phyloP scores from a whole-genome alignment of 805 yeast genomes.

The Brettanomyces custersianus region DNA sequence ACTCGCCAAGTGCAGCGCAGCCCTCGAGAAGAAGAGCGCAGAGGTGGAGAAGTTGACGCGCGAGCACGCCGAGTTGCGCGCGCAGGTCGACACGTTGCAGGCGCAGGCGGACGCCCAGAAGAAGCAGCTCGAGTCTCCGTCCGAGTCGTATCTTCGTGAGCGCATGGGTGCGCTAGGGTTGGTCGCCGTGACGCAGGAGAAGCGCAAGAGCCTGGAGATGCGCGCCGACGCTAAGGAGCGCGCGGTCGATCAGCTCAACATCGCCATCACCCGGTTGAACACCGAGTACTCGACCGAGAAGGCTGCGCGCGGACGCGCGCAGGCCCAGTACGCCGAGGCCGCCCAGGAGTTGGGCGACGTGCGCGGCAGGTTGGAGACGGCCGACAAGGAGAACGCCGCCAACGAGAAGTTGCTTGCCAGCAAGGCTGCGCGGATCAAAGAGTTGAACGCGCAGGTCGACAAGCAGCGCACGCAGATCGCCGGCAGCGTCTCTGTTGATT shows the following conservation, averaged over 20 bases:
- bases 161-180: constrained; percentile 12
- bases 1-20: background rate
- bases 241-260: constrained; percentile 1
- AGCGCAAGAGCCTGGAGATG: constrained; percentile 11
- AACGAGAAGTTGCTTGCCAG: constrained; percentile 1
- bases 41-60: constrained; percentile 2
- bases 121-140: background rate
- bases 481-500: background rate
- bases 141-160: constrained; percentile 13
- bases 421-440: background rate
- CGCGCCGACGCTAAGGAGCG: constrained; percentile 2
- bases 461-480: background rate
- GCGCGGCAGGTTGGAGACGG: background rate
- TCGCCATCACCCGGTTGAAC: constrained; percentile 1
- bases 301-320: background rate
- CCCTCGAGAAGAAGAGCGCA: background rate
- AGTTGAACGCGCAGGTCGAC: constrained; percentile 1
- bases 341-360: background rate
- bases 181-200: constrained; percentile 15
- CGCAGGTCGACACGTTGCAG: constrained; percentile 1
- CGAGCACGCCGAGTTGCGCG: background rate
- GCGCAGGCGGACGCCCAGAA: background rate
- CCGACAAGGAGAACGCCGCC: background rate
- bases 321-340: background rate
- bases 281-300: background rate